phyloP scores from a whole-genome alignment of 768 basidiomycete species.

The Mycena epipterygia region DNA sequence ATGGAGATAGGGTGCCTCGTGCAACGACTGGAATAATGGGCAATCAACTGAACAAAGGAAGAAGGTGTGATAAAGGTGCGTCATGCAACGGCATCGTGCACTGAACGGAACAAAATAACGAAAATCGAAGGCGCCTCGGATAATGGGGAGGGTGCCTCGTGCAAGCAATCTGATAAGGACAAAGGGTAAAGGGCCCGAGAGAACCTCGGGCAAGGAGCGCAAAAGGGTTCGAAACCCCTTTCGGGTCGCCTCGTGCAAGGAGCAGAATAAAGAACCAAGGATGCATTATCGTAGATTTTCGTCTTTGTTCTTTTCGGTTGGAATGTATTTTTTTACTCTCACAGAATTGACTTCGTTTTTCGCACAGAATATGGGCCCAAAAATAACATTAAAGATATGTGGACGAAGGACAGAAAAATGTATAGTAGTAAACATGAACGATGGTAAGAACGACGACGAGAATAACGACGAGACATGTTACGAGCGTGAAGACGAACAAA shows the following conservation, averaged over 20 bases:
- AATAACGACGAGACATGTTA: no score
- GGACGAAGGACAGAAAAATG: neutral
- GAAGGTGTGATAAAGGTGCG: no score
- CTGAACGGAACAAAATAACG: neutral
- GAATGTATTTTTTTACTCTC: neutral
- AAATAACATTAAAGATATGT: no score
- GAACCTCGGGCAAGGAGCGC: neutral
- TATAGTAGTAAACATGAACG: no score
- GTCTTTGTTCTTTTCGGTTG: slow-evolving; percentile 1
- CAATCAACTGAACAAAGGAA: no score
- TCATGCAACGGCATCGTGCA: no score
- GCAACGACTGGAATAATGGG: no score
- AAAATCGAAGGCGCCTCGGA: neutral
- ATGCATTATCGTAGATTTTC: neutral
- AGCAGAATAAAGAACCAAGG: no score
- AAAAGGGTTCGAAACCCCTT: neutral
- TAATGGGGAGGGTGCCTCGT: neutral
- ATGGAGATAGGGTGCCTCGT: no score
- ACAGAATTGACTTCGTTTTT: neutral
- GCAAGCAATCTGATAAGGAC: neutral
- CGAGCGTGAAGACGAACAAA: neutral
- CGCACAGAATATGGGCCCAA: neutral
- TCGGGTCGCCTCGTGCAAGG: neutral
- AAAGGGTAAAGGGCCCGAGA: neutral
- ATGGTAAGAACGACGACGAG: no score